A percentile compares a stretch with the other conserved stretches of the same genome.
Conservation (phyloP, 306 rosid species). For the Prunus mongolica region DNA sequence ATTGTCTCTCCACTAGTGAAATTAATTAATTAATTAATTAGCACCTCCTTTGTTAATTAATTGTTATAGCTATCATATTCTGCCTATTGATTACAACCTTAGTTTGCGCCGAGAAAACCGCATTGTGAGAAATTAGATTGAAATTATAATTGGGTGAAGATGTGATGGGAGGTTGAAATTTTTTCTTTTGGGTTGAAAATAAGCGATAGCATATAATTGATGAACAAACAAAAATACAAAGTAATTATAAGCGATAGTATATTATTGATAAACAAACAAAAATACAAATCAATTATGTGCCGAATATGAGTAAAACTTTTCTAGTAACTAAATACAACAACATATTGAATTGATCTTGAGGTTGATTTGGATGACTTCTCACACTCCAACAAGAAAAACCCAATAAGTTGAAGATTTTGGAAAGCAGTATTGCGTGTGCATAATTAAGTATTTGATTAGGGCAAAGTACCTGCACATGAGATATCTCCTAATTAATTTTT, state of each 20-base stretch:
- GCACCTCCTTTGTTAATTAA: background rate
- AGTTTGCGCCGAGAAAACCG: conserved; percentile 16
- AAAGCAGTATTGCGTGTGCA: background rate
- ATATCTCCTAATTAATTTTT: no score
- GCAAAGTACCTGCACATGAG: background rate
- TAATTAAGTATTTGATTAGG: background rate
- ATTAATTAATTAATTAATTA: background rate
- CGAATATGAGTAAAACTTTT: no score
- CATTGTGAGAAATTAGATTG: background rate
- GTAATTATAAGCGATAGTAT: no score
- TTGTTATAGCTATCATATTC: background rate
- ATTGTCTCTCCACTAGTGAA: conserved; percentile 9
- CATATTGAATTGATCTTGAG: no score
- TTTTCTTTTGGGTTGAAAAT: no score
- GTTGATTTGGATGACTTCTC: background rate
- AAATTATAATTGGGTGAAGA: no score
- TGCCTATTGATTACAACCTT: background rate
- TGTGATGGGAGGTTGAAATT: no score
- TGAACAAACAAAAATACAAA: no score
- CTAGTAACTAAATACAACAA: no score
- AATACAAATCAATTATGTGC: no score
- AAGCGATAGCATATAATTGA: no score
- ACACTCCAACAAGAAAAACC: background rate
- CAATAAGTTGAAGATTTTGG: background rate
- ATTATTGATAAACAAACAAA: no score